These are phyloP conservation scores for Gossypium turneri DNA, from an alignment of 345 rosid species.

Conservation along the genomic window DNA sequence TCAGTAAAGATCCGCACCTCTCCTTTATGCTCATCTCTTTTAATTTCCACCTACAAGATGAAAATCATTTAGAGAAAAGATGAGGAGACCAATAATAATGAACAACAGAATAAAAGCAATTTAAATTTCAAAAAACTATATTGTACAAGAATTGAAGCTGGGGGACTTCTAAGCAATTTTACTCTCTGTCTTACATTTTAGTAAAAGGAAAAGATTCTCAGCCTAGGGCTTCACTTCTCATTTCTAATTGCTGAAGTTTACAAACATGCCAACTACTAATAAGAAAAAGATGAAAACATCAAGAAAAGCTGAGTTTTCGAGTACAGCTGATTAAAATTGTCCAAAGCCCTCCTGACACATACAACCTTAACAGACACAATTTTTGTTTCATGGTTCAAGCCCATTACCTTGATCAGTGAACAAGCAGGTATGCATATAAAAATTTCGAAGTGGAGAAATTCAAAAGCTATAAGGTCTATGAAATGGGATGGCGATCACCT, in stretches of 20 bases:
- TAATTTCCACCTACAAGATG: constrained; percentile 69
- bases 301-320: background rate
- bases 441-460: background rate
- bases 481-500: constrained; percentile 38
- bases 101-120: background rate
- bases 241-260: background rate
- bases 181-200: background rate
- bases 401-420: background rate
- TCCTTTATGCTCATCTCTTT: constrained; percentile 54
- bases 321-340: background rate
- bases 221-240: background rate
- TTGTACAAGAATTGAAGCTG: background rate
- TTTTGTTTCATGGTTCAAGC: background rate
- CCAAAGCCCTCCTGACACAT: background rate
- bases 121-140: background rate
- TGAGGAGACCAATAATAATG: constrained; percentile 1
- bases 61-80: constrained; percentile 3
- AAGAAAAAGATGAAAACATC: background rate
- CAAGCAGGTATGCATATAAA: background rate
- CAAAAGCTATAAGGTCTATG: background rate
- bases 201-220: background rate
- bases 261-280: background rate
- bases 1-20: constrained; percentile 82
- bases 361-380: background rate
- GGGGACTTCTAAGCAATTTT: background rate